Evolutionary conservation across 306 rosid species (phyloP), one percentile per base, ranked within the genome.

Genomic region (Mimosa pudica): DNA sequence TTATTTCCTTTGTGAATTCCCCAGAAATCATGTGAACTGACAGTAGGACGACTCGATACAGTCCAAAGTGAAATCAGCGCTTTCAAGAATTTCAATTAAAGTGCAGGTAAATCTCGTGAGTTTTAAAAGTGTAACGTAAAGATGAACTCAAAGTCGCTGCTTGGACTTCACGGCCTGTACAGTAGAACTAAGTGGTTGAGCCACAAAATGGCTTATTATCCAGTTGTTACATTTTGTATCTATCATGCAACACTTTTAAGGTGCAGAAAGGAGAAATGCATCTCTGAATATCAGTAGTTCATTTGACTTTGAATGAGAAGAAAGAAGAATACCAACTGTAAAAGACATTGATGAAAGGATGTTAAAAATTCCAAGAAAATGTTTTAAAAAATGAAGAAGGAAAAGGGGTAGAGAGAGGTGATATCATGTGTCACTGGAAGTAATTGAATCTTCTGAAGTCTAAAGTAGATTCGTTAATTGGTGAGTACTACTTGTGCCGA

Each of bases 1-100:
- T 18, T 81, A 24, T 49, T 72, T 57, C 14, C 14, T n/a, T 11
- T 20, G 38, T 66, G 57, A 75, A 3, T 77, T 69, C 30, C 75
- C 64, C 87, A 81, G 77, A 71, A 36, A 81, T 83, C 91, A 88
- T 83, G 89, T 85, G 91, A 80, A 63, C 70, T 38, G 71, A 64
- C 85, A 77, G 87, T 74, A 48, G 5, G 72, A 55, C 73, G 33
- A 55, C 42, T 70, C 13, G 18, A n/a, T 64, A 24, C 4, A 54
- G 32, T 78, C 10, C 17, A 42, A 63, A 60, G 76, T 64, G 46
- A 44, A 45, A 16, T 66, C 46, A 6, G 60, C 79, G 36, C 74
- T 73, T 73, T 62, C 14, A 38, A 38, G 70, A 18, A 48, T 52
- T 3, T 79, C 36, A 54, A 71, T 36, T 16, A 55, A 71, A 76